Evolutionary conservation across 306 rosid genomes (phyloP).

Genomic region (Elaeagnus macrophylla): DNA sequence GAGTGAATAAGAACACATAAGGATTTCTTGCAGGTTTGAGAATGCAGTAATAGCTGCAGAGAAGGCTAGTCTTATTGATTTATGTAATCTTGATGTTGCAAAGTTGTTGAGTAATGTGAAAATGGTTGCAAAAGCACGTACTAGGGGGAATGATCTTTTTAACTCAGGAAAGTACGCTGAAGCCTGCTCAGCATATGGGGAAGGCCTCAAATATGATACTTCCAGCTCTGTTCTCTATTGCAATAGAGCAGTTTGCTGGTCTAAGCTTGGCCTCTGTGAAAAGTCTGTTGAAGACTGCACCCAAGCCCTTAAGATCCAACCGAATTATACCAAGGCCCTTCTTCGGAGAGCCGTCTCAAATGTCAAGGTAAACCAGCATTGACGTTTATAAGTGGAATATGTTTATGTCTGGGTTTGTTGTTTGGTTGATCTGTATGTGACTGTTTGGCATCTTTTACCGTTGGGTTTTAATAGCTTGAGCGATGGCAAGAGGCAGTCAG

Average conservation of each 20-base stretch:
- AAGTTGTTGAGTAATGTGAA: conserved; percentile 50
- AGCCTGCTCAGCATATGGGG: conserved; percentile 86
- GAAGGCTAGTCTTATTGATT: conserved; percentile 53
- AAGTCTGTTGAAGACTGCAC: conserved; percentile 77
- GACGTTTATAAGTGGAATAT: neutral
- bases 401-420: conserved; percentile 6
- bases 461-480: conserved; percentile 48
- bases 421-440: conserved; percentile 11
- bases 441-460: conserved; percentile 12
- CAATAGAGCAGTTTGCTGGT: conserved; percentile 92
- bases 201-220: conserved; percentile 70
- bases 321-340: conserved; percentile 78
- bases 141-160: conserved; percentile 68
- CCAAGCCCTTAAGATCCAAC: conserved; percentile 72
- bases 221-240: conserved; percentile 63
- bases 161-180: conserved; percentile 58
- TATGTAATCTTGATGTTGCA: conserved; percentile 42
- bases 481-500: conserved; percentile 81
- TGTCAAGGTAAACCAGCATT: conserved; percentile 44
- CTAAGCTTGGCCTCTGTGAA: conserved; percentile 86
- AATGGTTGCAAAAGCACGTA: conserved; percentile 73
- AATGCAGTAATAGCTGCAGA: conserved; percentile 66
- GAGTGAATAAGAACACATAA: conserved; percentile 23
- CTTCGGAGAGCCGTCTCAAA: conserved; percentile 75
- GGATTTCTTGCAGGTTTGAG: conserved; percentile 68